Evolutionary conservation across 75 land plant species (phyloP), one percentile per base, ranked within the genome.

Genomic region (Pinus tabuliformis): DNA sequence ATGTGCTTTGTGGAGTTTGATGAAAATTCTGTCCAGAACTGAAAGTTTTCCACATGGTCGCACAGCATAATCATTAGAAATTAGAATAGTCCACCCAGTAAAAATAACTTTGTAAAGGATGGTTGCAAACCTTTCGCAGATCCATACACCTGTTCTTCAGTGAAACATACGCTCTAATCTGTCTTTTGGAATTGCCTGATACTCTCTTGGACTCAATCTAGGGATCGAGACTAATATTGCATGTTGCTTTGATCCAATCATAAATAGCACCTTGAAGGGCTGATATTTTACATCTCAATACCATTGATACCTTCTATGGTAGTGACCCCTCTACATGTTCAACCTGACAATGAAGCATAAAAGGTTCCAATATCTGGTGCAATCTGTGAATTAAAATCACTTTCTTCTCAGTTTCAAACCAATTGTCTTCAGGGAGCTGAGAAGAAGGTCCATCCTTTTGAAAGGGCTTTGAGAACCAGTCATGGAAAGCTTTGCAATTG

Each of bases 261-360:
- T 97, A 97, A 56, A 97, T 85, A 56, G 94, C 88, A 77, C 99
- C 82, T 73, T 97, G 99, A 57, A 89, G 86, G 56, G 94, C 91
- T 57, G 99, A 97, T 94, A 97, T 92, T 83, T 80, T 95, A 83
- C 99, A 97, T 52, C 88, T 90, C 73, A 97, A 79, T 22, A 97
- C 96, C 80, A 97, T 85, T 5, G 98, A 89, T 78, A 97, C 99
- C 99, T 97, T 97, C 0, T 93, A 85, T 18, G 99, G 99, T 81
- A 97, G 96, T 42, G 99, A 92, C 11, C 99, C 99, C 84, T 97
- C 99, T 12, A 97, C 99, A 81, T 97, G 98, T 86, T 97, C 99
- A 42, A 97, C 96, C 56, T 98, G 98, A 6, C 99, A 86, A 16
- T 98, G 82, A 62, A 95, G 89, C 99, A 97, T 97, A 70, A 97